Percentiles rank a stretch among this genome's conserved stretches.
phyloP scores from a whole-genome alignment of 441 rosid species.

The Pelargonium cotyledonis region DNA sequence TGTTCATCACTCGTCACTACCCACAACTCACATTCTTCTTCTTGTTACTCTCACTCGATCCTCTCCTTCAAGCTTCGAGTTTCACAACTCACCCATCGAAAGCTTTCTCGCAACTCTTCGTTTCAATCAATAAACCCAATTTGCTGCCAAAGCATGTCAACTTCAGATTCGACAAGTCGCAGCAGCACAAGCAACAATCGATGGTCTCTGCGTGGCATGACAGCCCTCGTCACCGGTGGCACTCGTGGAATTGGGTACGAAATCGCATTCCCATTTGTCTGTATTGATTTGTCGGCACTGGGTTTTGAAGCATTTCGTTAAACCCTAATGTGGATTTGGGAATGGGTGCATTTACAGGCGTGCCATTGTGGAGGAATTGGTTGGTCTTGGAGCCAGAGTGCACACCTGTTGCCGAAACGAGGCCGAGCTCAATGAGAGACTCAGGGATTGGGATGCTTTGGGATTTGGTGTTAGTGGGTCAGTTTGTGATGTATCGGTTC shows the following conservation, averaged over 20 bases:
- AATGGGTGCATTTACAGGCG: slow-evolving; percentile 33
- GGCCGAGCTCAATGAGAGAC: slow-evolving; percentile 33
- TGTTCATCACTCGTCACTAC: not conserved
- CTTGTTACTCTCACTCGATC: slow-evolving; percentile 2
- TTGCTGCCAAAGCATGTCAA: slow-evolving; percentile 5
- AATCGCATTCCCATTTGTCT: not conserved
- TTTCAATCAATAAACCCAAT: not conserved
- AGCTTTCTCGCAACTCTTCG: not conserved
- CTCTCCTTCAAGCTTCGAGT: slow-evolving; percentile 7
- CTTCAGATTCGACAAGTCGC: not conserved
- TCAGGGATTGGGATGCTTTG: slow-evolving; percentile 38
- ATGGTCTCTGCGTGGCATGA: slow-evolving; percentile 59
- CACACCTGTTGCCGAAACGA: slow-evolving; percentile 59
- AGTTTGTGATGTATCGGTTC: slow-evolving; percentile 40
- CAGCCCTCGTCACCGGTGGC: slow-evolving; percentile 75
- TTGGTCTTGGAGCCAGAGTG: slow-evolving; percentile 54
- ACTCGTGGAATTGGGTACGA: slow-evolving; percentile 40
- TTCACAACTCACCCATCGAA: not conserved
- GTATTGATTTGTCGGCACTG: not conserved
- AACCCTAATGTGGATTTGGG: slow-evolving; percentile 11
- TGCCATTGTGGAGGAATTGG: slow-evolving; percentile 63
- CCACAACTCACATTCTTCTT: not conserved
- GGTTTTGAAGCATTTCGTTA: not conserved
- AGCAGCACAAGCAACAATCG: slow-evolving; percentile 17
- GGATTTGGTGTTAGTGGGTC: slow-evolving; percentile 46